Percentiles rank a stretch among this genome's conserved stretches.
Conservation (phyloP, 2,329 filamentous ascomycete species). For the Dactylonectria macrodidyma region DNA sequence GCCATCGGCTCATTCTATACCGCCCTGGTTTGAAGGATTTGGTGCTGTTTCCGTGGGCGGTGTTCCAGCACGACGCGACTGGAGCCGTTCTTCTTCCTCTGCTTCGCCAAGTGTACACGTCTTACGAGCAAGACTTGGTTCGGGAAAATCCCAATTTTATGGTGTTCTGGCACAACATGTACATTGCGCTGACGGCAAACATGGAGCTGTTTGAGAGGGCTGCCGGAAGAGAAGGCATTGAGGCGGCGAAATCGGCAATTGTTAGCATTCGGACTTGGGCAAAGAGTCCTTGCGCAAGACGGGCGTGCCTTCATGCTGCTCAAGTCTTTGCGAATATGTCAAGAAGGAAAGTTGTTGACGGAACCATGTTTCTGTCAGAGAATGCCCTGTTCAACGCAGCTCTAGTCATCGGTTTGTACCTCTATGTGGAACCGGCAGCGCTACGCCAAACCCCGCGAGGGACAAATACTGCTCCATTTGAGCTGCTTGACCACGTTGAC, state of each 20-base stretch:
- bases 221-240: slow-evolving; percentile 1
- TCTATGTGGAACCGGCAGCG: slow-evolving; percentile 6
- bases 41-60: neutral
- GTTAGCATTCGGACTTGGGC: neutral
- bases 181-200: slow-evolving; percentile 6
- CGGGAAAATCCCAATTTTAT: slow-evolving; percentile 8
- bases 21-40: neutral
- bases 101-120: neutral
- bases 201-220: slow-evolving; percentile 9
- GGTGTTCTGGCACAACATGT: slow-evolving; percentile 16
- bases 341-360: slow-evolving; percentile 22
- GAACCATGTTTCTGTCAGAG: slow-evolving; percentile 28
- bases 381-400: slow-evolving; percentile 25
- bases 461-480: slow-evolving; percentile 8
- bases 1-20: neutral
- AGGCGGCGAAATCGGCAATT: slow-evolving; percentile 4
- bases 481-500: slow-evolving; percentile 23
- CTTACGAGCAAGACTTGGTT: neutral
- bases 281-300: slow-evolving; percentile 1
- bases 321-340: slow-evolving; percentile 21
- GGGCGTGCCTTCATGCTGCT: slow-evolving; percentile 18
- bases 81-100: neutral
- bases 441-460: neutral
- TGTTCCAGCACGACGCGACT: neutral
- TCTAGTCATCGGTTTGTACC: slow-evolving; percentile 11